Base-by-base conservation (phyloP, 2,329 filamentous ascomycete genomes). In the Beauveria australis region DNA sequence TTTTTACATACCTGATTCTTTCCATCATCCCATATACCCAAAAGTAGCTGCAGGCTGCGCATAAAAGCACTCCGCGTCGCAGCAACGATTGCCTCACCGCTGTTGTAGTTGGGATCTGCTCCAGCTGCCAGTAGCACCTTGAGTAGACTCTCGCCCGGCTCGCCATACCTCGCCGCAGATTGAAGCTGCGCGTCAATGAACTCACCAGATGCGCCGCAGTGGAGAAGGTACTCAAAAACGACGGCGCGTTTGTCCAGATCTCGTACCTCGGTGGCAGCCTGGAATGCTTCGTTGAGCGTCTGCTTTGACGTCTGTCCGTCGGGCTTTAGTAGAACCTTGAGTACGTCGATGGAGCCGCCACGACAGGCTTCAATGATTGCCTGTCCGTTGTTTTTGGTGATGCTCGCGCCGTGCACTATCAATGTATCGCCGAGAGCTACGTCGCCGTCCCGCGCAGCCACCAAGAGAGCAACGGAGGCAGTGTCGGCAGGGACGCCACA, bases 361-460 rank as follows among this genome's bases (percentile, higher is more conserved):
- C 78, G 75, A 37, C 80, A 83, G 0, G 82, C 81, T 63, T 82
- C 78, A 1, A 84, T 73, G 9, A 85, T 74, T 2, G 81, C 79
- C 60, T 82, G 78, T 5, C 81, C 81, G 28, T 79, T 76, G 10
- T 78, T 77, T 49, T 78, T 76, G 3, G 81, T 77, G 3, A 80
- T 75, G 49, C 73, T 79, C 1, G 80, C 82, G 1, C 82, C 81
- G 52, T 82, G 74, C 9, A 75, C 71, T 55, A 84, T 76, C 8
- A 85, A 73, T 1, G 82, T 69, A 33, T 75, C 75, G 18, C 80
- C 79, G 1, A 84, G 75, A 8, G 74, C 71, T 9, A 83, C 62
- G 63, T 85, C 82, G 1, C 80, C 80, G 19, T 83, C 80, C 0
- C 78, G 72, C 0, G 81, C 79, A 1, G 81, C 81, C 1, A 76